Evolutionary conservation across 495 filamentous ascomycete species (phyloP).

Genomic region (Haplographium delicatum): DNA sequence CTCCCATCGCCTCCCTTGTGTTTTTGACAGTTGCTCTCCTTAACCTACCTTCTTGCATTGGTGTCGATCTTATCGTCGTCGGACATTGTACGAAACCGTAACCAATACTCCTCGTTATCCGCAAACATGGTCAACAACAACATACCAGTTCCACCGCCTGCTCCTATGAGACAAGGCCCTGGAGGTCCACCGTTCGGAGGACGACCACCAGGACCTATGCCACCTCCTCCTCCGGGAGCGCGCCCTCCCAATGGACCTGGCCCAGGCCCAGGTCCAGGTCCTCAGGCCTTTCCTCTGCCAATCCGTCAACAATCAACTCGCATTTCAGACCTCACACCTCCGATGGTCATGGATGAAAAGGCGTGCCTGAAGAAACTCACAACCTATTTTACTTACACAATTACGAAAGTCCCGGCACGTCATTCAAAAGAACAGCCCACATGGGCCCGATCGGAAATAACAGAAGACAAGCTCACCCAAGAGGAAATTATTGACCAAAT

Average conservation of each 20-base stretch:
- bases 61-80: too few relatives aligned
- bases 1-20: too few relatives aligned
- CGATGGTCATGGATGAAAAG: slow-evolving; percentile 7
- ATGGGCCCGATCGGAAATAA: slow-evolving; percentile 18
- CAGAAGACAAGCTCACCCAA: slow-evolving; percentile 11
- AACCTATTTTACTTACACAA: slow-evolving; percentile 9
- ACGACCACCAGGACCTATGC: not conserved
- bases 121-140: too few relatives aligned
- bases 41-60: too few relatives aligned
- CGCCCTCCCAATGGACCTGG: not conserved
- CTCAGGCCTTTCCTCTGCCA: slow-evolving; percentile 1
- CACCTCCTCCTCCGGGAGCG: not conserved
- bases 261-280: slow-evolving; percentile 1
- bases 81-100: too few relatives aligned
- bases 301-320: slow-evolving; percentile 11
- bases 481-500: slow-evolving; percentile 18
- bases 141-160: too few relatives aligned
- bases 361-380: slow-evolving; percentile 18
- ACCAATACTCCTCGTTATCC: too few relatives aligned
- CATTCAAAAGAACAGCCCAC: slow-evolving; percentile 15
- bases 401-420: slow-evolving; percentile 11
- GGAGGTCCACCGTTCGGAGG: not conserved
- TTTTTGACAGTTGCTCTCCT: too few relatives aligned
- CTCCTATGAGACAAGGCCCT: not conserved
- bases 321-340: slow-evolving; percentile 11